Evolutionary conservation across 2,329 filamentous ascomycete genomes (phyloP).

Genomic region (Scopulariopsis brevicaulis): DNA sequence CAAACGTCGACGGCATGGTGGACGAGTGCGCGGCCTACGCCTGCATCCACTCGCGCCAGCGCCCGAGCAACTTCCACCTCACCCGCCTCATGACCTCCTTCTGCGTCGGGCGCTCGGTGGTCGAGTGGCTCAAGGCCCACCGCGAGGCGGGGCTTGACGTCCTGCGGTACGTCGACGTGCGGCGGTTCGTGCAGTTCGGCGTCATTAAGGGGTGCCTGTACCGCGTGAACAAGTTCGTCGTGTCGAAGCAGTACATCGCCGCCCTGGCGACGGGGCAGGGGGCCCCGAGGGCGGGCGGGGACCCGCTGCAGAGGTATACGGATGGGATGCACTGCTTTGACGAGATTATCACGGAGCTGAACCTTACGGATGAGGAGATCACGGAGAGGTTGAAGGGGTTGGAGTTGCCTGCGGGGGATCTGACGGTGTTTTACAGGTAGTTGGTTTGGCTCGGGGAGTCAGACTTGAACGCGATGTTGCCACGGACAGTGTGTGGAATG

Average conservation of each 20-base stretch:
- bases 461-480: not conserved
- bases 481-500: not conserved
- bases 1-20: constrained; percentile 61
- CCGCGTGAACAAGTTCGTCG: constrained; percentile 82
- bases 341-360: constrained; percentile 69
- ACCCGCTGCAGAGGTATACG: constrained; percentile 53
- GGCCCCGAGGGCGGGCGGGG: constrained; percentile 24
- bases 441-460: not conserved
- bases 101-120: constrained; percentile 69
- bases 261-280: constrained; percentile 42
- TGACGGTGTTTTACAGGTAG: constrained; percentile 42
- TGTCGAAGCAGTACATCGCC: constrained; percentile 52
- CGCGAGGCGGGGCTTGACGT: constrained; percentile 52
- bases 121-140: constrained; percentile 75
- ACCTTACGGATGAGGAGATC: constrained; percentile 58
- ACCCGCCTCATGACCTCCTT: constrained; percentile 81
- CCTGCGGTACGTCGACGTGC: constrained; percentile 70
- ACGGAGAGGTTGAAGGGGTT: constrained; percentile 50
- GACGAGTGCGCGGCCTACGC: constrained; percentile 86
- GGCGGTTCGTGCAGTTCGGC: constrained; percentile 89
- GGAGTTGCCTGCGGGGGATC: constrained; percentile 36
- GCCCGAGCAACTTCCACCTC: constrained; percentile 50
- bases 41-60: constrained; percentile 29
- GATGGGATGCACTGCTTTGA: constrained; percentile 71
- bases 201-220: constrained; percentile 93